These are phyloP conservation scores for Candida boidinii DNA, from an alignment of 805 yeast genomes.

Conservation along the genomic window DNA sequence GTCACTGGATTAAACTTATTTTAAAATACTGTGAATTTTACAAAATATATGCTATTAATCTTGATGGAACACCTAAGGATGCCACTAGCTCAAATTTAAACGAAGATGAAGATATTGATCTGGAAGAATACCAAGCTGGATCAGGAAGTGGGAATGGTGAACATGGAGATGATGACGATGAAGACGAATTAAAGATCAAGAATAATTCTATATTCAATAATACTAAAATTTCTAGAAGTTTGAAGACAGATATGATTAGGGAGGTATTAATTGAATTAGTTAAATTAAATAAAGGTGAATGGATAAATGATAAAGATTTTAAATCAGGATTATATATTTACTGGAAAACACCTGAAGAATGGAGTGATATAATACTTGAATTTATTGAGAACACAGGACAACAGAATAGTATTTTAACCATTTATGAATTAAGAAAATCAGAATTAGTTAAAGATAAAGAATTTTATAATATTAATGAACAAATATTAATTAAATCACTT, in stretches of 20 bases:
- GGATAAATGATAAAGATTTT: conserved; percentile 36
- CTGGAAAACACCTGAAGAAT: conserved; percentile 61
- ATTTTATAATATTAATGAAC: conserved; percentile 54
- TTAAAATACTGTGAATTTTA: conserved; percentile 50
- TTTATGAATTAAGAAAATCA: conserved; percentile 69
- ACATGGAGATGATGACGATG: conserved; percentile 22
- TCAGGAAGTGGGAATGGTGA: conserved; percentile 8
- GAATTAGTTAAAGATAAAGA: conserved; percentile 49
- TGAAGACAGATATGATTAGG: conserved; percentile 44
- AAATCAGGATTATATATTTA: conserved; percentile 44
- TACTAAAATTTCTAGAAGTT: conserved; percentile 38
- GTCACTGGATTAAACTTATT: conserved; percentile 68
- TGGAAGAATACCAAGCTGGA: conserved; percentile 1
- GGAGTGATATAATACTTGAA: conserved; percentile 57
- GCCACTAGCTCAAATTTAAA: conserved; percentile 11
- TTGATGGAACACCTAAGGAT: conserved; percentile 27
- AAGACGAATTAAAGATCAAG: conserved; percentile 7
- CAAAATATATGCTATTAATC: conserved; percentile 45
- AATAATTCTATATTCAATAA: conserved; percentile 38
- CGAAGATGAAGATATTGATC: conserved; percentile 3
- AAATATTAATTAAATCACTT: conserved; percentile 44
- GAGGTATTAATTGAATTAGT: conserved; percentile 55
- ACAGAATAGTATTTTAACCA: conserved; percentile 63
- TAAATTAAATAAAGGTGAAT: conserved; percentile 46
- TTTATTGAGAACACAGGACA: conserved; percentile 67